These are phyloP conservation scores for Geoglossum cookeanum DNA, from an alignment of 2,329 filamentous ascomycete species.

Conservation along the genomic window DNA sequence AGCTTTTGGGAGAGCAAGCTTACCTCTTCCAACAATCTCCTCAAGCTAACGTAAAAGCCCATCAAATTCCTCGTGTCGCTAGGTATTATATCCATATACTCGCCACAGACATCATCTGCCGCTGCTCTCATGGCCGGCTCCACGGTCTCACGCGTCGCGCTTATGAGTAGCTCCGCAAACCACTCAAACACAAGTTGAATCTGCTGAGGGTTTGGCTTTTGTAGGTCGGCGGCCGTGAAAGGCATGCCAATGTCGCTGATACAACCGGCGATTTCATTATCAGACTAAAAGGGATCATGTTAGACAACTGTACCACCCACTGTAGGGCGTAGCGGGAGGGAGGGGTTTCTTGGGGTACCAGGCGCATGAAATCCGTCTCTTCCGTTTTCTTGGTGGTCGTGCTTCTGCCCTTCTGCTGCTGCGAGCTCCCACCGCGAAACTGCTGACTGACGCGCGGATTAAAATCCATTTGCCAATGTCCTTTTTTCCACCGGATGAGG, in stretches of 20 bases:
- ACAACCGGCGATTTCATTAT: constrained; percentile 78
- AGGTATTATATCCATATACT: constrained; percentile 66
- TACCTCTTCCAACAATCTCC: constrained; percentile 53
- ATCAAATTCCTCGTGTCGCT: constrained; percentile 82
- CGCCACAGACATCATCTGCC: constrained; percentile 68
- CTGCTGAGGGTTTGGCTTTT: constrained; percentile 84
- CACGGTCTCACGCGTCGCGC: constrained; percentile 79
- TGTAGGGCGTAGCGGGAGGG: neutral
- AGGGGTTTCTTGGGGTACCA: constrained; percentile 22
- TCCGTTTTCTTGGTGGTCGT: constrained; percentile 34
- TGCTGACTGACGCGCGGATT: constrained; percentile 33
- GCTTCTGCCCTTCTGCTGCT: constrained; percentile 22
- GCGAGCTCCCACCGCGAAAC: constrained; percentile 20
- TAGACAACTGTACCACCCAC: neutral
- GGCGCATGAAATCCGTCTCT: constrained; percentile 37
- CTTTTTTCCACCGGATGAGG: too few species aligned
- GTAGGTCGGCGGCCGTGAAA: constrained; percentile 69
- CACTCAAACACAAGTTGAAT: constrained; percentile 97
- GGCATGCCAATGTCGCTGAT: constrained; percentile 92
- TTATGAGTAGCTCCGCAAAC: constrained; percentile 87
- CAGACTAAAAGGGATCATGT: constrained; percentile 26
- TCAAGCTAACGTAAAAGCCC: constrained; percentile 80
- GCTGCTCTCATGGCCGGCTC: constrained; percentile 91
- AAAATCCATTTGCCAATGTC: constrained; percentile 25
- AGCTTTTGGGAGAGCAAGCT: neutral